These are phyloP conservation scores for Rhodotorula taiwanensis DNA, from an alignment of 768 basidiomycete genomes.

Conservation along the genomic window DNA sequence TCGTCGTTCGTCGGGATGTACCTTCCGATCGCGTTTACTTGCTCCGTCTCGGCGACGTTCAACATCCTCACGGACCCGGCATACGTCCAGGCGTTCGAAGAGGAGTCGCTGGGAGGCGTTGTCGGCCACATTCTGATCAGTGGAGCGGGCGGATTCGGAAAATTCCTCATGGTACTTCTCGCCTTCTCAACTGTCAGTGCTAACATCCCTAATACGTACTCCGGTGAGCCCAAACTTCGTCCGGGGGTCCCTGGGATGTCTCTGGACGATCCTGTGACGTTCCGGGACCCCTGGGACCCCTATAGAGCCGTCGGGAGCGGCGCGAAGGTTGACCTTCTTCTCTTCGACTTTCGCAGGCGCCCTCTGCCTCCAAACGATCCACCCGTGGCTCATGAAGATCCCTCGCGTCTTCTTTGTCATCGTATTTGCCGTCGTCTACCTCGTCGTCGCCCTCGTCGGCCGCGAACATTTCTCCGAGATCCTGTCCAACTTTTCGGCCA, in stretches of 20 bases:
- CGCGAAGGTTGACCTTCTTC: too few species aligned
- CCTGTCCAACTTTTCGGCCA: constrained; percentile 46
- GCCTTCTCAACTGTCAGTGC: constrained; percentile 47
- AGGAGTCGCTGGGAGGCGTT: constrained; percentile 50
- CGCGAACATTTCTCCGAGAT: constrained; percentile 40
- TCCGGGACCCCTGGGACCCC: too few species aligned
- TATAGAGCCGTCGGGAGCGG: too few species aligned
- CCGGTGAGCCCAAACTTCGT: constrained; percentile 38
- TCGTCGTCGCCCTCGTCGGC: constrained; percentile 26
- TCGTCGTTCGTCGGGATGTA: constrained; percentile 47
- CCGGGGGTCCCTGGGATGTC: too few species aligned
- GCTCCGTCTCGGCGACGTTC: constrained; percentile 8
- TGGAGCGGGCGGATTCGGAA: constrained; percentile 44
- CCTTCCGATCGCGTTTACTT: constrained; percentile 29
- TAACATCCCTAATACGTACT: constrained; percentile 44
- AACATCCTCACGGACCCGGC: constrained; percentile 38
- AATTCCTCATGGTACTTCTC: constrained; percentile 51
- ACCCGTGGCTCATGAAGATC: constrained; percentile 25
- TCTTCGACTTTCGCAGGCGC: constrained; percentile 43
- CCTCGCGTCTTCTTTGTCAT: constrained; percentile 29
- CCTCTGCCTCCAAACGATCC: constrained; percentile 24
- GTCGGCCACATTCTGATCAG: constrained; percentile 47
- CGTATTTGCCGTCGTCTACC: constrained; percentile 18
- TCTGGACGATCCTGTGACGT: too few species aligned
- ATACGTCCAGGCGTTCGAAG: constrained; percentile 48